Conservation (phyloP, 371 early-diverging fungal genomes). For the Mycotypha africana region DNA sequence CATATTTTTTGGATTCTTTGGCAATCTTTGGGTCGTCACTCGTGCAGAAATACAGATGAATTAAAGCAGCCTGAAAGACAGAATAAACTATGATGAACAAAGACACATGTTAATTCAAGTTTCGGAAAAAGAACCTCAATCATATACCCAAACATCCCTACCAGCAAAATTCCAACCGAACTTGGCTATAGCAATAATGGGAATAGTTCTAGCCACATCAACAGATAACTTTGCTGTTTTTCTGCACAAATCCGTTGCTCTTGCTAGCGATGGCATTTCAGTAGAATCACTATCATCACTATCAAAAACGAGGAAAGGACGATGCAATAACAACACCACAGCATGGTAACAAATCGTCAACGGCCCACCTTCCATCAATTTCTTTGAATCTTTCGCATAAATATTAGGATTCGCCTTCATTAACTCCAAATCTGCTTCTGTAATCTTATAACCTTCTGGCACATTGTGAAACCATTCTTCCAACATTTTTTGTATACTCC, state of each 20-base stretch:
- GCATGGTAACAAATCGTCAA: slow-evolving; percentile 35
- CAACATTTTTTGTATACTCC: slow-evolving; percentile 22
- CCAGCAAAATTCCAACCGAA: slow-evolving; percentile 44
- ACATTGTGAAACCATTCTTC: slow-evolving; percentile 22
- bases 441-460: slow-evolving; percentile 17
- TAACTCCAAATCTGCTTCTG: slow-evolving; percentile 11
- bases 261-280: slow-evolving; percentile 5
- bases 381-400: slow-evolving; percentile 8
- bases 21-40: slow-evolving; percentile 21
- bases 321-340: slow-evolving; percentile 40
- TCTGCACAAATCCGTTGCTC: slow-evolving; percentile 33
- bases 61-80: slow-evolving; percentile 34
- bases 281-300: slow-evolving; percentile 3
- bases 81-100: slow-evolving; percentile 32
- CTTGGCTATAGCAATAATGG: slow-evolving; percentile 18
- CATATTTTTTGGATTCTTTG: slow-evolving; percentile 23
- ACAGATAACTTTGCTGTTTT: slow-evolving; percentile 46
- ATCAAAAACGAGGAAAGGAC: slow-evolving; percentile 36
- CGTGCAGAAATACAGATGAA: slow-evolving; percentile 38
- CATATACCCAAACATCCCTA: too few relatives aligned
- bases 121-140: too few relatives aligned
- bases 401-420: slow-evolving; percentile 1
- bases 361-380: slow-evolving; percentile 27
- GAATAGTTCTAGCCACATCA: slow-evolving; percentile 39
- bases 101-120: too few relatives aligned